Evolutionary conservation across 2,329 filamentous ascomycete genomes (phyloP), one percentile per base, ranked within the genome.

Genomic region (Talaromyces rugulosus): DNA sequence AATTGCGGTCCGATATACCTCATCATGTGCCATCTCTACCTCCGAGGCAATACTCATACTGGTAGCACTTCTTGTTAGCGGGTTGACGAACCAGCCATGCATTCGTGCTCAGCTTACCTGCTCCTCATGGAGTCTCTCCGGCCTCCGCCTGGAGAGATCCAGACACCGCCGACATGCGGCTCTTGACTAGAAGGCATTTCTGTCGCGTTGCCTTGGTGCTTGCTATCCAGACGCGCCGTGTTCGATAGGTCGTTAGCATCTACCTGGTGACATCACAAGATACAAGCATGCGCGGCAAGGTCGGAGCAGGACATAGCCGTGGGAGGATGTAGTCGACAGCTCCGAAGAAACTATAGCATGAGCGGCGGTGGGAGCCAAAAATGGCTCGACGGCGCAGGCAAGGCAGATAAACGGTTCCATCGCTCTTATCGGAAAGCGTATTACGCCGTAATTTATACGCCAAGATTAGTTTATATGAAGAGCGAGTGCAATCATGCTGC

Each of bases 11-110:
- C 67, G 62, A 70, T 77, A 59, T 72, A 95, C 91, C 85, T 98
- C 94, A 74, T 96, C 91, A 58, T 96, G 92, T 23, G 95, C 94
- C 95, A 99, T 98, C 75, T 97, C 94, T n/a, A 98, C 93, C 76
- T 96, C 92, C 67, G 92, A 92, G 69, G 96, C 89, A 68, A 97
- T 88, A 77, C 91, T 96, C 40, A 88, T 77, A 67, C 80, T 83
- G 66, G 5, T 59, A 31, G 18, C 33, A 27, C 14, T 53, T 56
- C 42, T 42, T 8, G 50, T 34, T 23, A 56, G 51, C n/a, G 23
- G 74, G 70, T 50, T 34, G 44, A 36, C 51, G n/a, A 16, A n/a
- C 18, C 50, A 51, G 12, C 18, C 23, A 23, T 51, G 6, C 34
- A 34, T 44, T 47, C 14, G 31, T 63, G 18, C 31, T 55, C 33